A percentile compares a stretch with the other conserved stretches of the same genome.
These are phyloP conservation scores for Fusarium circinatum DNA, from an alignment of 2,329 filamentous ascomycete species.

Conservation along the genomic window DNA sequence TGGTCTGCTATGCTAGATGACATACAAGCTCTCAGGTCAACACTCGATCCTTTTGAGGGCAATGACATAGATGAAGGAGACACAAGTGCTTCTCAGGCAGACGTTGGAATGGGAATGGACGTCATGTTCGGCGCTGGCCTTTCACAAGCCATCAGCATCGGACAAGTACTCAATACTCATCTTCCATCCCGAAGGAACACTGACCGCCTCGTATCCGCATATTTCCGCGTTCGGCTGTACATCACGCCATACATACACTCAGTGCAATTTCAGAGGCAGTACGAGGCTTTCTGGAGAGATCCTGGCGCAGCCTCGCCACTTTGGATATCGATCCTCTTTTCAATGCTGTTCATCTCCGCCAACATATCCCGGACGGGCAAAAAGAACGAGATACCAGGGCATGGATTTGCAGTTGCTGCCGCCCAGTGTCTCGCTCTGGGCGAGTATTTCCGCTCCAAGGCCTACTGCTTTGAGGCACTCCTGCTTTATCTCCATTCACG, in stretches of 20 bases:
- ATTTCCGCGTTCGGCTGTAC: background rate
- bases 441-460: background rate
- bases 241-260: background rate
- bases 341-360: background rate
- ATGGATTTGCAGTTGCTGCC: background rate
- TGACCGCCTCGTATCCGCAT: background rate
- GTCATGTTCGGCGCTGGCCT: background rate
- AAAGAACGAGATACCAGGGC: background rate
- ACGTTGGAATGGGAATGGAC: background rate
- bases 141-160: background rate
- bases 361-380: background rate
- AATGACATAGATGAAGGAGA: background rate
- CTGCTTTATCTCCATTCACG: background rate
- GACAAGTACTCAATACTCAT: background rate
- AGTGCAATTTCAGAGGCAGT: background rate
- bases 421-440: background rate
- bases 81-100: background rate
- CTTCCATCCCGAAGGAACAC: background rate
- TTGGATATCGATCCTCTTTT: background rate
- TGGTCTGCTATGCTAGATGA: constrained; percentile 1
- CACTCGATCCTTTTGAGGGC: background rate
- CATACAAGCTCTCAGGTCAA: background rate
- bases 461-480: background rate
- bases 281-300: background rate
- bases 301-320: background rate